Evolutionary conservation across 495 filamentous ascomycete species (phyloP).

Genomic region (Aspergillus conjunctus): DNA sequence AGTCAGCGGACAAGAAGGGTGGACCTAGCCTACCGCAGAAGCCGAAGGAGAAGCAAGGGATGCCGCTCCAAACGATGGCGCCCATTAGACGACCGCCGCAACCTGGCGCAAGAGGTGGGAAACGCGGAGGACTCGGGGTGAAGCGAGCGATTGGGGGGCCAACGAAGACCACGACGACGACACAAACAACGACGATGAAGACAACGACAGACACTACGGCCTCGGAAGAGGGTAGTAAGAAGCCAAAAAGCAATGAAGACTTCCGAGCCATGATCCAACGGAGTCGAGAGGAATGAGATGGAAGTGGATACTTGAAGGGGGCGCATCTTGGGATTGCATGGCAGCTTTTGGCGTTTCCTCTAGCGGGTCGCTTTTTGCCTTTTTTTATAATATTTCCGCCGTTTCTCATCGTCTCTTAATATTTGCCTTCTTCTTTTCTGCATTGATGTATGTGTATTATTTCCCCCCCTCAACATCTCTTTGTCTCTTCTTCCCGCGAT

Average conservation of each 20-base stretch:
- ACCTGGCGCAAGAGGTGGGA: constrained; percentile 49
- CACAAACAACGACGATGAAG: constrained; percentile 26
- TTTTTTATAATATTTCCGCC: constrained; percentile 8
- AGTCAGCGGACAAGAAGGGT: constrained; percentile 58
- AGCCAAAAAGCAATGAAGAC: constrained; percentile 80
- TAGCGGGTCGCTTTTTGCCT: constrained; percentile 13
- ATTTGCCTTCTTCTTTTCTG: constrained; percentile 3
- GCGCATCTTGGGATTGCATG: constrained; percentile 34
- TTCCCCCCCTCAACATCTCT: constrained; percentile 4
- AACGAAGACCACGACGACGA: constrained; percentile 36
- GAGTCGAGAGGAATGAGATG: constrained; percentile 36
- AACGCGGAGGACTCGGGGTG: constrained; percentile 55
- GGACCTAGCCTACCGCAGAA: constrained; percentile 46
- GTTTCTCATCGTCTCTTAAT: constrained; percentile 1
- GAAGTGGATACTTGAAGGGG: constrained; percentile 9
- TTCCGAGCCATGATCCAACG: constrained; percentile 75
- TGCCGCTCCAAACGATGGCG: constrained; percentile 50
- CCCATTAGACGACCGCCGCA: constrained; percentile 60
- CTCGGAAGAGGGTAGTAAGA: constrained; percentile 30
- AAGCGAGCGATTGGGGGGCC: constrained; percentile 53
- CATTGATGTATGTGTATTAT: constrained; percentile 6
- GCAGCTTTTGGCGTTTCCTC: constrained; percentile 26
- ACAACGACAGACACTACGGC: constrained; percentile 25
- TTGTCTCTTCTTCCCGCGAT: constrained; percentile 4
- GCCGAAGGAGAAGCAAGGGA: constrained; percentile 42